Conservation (phyloP, 345 rosid genomes). For the Eucalyptus marginata region DNA sequence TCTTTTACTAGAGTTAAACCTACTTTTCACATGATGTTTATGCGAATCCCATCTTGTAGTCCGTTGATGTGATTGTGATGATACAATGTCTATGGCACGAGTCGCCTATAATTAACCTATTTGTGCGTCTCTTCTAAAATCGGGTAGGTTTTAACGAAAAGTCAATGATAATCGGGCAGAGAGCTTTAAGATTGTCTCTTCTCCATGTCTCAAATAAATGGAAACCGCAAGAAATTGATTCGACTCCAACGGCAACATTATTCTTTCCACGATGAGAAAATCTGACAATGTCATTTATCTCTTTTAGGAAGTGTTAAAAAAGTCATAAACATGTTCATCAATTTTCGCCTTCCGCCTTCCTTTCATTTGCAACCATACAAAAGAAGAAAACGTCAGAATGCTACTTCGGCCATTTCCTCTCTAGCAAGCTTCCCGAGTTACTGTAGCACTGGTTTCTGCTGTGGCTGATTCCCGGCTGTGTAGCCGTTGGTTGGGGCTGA, state of each 20-base stretch:
- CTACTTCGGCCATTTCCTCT: too few species aligned
- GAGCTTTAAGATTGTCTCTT: neutral
- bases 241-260: neutral
- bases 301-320: too few species aligned
- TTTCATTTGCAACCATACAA: too few species aligned
- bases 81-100: neutral
- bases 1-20: neutral
- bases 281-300: too few species aligned
- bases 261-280: neutral
- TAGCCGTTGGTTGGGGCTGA: too few species aligned
- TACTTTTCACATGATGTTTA: neutral
- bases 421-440: too few species aligned
- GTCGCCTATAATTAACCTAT: neutral
- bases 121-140: neutral
- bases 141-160: neutral
- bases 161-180: neutral
- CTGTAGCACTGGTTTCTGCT: too few species aligned
- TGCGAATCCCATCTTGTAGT: neutral
- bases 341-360: too few species aligned
- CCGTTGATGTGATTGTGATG: neutral
- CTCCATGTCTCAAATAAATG: neutral
- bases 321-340: fast-evolving
- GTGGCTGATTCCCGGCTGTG: too few species aligned
- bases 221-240: neutral
- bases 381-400: too few species aligned